phyloP scores from a whole-genome alignment of 2,329 filamentous ascomycete species.

The Phyllosticta citribraziliensis region DNA sequence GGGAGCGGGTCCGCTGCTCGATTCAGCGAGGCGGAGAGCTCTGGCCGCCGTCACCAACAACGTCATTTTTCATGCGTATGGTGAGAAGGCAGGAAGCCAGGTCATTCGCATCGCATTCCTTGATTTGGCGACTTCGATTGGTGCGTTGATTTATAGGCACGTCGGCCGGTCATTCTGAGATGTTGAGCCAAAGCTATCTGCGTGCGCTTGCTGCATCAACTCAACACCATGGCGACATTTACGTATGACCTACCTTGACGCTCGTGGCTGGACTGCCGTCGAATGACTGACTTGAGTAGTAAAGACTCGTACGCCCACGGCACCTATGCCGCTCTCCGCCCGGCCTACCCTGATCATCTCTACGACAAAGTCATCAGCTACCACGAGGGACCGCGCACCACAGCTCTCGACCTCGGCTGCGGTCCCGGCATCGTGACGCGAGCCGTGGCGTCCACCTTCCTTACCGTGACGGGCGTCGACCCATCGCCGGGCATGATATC shows the following conservation, averaged over 20 bases:
- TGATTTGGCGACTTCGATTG: background rate
- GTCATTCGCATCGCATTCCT: background rate
- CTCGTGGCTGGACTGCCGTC: background rate
- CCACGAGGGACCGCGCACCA: conserved; percentile 34
- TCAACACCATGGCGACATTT: background rate
- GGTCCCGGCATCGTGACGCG: conserved; percentile 51
- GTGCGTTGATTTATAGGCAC: background rate
- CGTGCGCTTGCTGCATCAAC: background rate
- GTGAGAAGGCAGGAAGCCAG: background rate
- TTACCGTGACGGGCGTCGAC: conserved; percentile 44
- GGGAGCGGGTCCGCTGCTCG: background rate
- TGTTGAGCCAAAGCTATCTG: background rate
- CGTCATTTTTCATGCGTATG: background rate
- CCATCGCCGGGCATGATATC: conserved; percentile 47
- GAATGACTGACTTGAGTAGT: conserved; percentile 23
- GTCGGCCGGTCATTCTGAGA: background rate
- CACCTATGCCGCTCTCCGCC: conserved; percentile 51
- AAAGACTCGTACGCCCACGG: conserved; percentile 47
- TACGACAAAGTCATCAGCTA: conserved; percentile 46
- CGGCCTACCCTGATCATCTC: conserved; percentile 46
- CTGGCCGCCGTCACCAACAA: background rate
- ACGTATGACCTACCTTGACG: background rate
- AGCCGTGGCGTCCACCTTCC: conserved; percentile 45
- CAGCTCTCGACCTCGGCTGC: conserved; percentile 51
- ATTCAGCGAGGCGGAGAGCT: background rate